These are phyloP conservation scores for Persicaria maculosa DNA, from an alignment of 148 eudicot species.

Conservation along the genomic window DNA sequence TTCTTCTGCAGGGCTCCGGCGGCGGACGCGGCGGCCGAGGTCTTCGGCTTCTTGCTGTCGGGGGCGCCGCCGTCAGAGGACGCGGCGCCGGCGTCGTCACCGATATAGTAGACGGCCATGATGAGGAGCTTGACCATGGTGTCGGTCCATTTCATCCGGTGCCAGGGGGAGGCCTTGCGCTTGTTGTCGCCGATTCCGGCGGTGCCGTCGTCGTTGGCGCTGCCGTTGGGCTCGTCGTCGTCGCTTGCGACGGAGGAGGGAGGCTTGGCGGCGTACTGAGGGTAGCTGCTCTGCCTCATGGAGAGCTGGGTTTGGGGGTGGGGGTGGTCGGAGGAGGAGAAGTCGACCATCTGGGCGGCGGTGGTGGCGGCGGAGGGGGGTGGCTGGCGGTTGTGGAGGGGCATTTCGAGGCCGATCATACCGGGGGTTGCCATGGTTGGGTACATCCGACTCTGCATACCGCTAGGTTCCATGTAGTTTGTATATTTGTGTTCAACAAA, in stretches of 20 bases:
- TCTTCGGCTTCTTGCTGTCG: conserved; percentile 36
- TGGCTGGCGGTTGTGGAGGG: conserved; percentile 28
- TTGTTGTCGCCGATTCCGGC: conserved; percentile 25
- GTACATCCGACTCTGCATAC: conserved; percentile 34
- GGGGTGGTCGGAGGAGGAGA: conserved; percentile 19
- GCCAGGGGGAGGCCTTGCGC: conserved; percentile 78
- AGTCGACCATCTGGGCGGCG: conserved; percentile 24
- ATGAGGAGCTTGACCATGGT: conserved; percentile 74
- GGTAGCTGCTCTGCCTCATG: conserved; percentile 31
- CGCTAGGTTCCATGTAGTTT: neutral
- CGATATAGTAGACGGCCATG: conserved; percentile 79
- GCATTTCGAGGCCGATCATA: conserved; percentile 55
- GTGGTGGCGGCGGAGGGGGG: conserved; percentile 18
- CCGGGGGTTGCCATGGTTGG: conserved; percentile 23
- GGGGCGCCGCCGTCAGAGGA: neutral
- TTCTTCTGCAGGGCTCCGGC: conserved; percentile 63
- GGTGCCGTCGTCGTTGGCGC: conserved; percentile 36
- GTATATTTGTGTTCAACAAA: neutral
- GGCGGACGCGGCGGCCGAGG: conserved; percentile 15
- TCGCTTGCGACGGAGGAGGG: conserved; percentile 35
- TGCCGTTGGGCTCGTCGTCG: conserved; percentile 54
- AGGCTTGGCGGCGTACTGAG: conserved; percentile 18
- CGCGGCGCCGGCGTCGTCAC: conserved; percentile 46
- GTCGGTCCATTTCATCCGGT: conserved; percentile 97
- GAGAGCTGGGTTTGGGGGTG: conserved; percentile 37